Evolutionary conservation across 371 early-diverging fungal species (phyloP).

Genomic region (Zychaea mexicana): DNA sequence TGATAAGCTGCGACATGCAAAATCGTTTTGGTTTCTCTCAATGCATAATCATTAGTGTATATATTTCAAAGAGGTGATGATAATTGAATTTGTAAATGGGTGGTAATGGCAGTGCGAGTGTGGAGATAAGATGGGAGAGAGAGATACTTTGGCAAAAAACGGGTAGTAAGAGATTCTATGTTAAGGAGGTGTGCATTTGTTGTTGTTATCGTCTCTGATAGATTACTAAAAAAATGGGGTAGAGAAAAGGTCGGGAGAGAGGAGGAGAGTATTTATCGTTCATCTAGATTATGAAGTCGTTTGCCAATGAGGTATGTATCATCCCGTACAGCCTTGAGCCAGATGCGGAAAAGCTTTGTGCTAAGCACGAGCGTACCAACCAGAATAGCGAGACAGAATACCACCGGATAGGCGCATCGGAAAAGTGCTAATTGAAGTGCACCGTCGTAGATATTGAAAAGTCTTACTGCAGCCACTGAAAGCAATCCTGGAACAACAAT

Average conservation of each 20-base stretch:
- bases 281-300: slow-evolving; percentile 59
- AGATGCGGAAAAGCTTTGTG: slow-evolving; percentile 29
- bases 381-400: slow-evolving; percentile 18
- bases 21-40: too few species aligned
- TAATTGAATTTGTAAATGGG: too few species aligned
- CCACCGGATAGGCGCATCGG: slow-evolving; percentile 38
- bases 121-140: too few species aligned
- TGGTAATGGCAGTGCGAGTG: too few species aligned
- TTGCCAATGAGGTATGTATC: slow-evolving; percentile 63
- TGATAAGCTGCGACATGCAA: too few species aligned
- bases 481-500: slow-evolving; percentile 26
- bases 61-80: too few species aligned
- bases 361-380: slow-evolving; percentile 3
- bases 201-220: too few species aligned
- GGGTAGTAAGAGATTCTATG: too few species aligned
- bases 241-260: neutral
- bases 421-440: slow-evolving; percentile 24
- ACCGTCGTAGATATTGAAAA: slow-evolving; percentile 20
- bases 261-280: slow-evolving; percentile 2
- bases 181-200: too few species aligned
- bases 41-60: too few species aligned
- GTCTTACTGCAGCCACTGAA: slow-evolving; percentile 15
- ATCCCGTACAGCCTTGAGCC: slow-evolving; percentile 63
- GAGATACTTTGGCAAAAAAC: too few species aligned
- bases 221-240: neutral